A percentile compares a stretch with the other conserved stretches of the same genome.
These are phyloP conservation scores for Davidsoniella virescens DNA, from an alignment of 2,329 filamentous ascomycete genomes.

Conservation along the genomic window DNA sequence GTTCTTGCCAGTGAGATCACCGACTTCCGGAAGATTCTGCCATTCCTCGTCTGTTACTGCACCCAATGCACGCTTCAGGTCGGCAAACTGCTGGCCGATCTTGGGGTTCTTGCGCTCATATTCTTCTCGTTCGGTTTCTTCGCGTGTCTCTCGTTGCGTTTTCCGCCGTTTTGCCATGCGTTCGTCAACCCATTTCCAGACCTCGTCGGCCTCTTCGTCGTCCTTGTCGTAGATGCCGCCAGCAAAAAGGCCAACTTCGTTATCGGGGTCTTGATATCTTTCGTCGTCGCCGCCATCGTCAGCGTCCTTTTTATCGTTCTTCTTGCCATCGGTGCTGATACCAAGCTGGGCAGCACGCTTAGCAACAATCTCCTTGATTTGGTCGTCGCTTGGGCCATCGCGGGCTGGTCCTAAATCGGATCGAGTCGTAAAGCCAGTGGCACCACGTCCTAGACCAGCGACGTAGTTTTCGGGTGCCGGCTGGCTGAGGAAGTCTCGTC, in stretches of 20 bases:
- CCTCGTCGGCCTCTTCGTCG: conserved; percentile 91
- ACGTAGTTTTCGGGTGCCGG: conserved; percentile 78
- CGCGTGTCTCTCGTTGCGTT: conserved; percentile 84
- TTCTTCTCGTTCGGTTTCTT: conserved; percentile 78
- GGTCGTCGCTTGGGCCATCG: conserved; percentile 90
- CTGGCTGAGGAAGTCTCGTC: conserved; percentile 78
- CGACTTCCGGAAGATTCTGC: conserved; percentile 88
- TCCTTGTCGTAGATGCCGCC: conserved; percentile 94
- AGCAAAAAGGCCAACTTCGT: conserved; percentile 89
- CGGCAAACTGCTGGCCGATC: conserved; percentile 94
- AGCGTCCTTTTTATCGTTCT: conserved; percentile 51
- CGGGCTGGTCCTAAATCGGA: conserved; percentile 90
- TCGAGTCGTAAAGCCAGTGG: conserved; percentile 92
- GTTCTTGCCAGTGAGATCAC: conserved; percentile 90
- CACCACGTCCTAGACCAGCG: conserved; percentile 90
- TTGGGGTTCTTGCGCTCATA: conserved; percentile 97
- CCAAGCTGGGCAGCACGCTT: conserved; percentile 83
- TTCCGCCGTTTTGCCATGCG: conserved; percentile 86
- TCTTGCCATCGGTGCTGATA: conserved; percentile 46
- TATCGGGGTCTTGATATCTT: conserved; percentile 89
- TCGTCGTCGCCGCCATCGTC: conserved; percentile 57
- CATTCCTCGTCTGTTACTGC: conserved; percentile 90
- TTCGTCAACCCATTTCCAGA: conserved; percentile 91
- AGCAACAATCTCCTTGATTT: conserved; percentile 93
- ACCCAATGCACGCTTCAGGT: conserved; percentile 78